Evolutionary conservation across 768 basidiomycete species (phyloP).

Genomic region (Mycena kentingensis): DNA sequence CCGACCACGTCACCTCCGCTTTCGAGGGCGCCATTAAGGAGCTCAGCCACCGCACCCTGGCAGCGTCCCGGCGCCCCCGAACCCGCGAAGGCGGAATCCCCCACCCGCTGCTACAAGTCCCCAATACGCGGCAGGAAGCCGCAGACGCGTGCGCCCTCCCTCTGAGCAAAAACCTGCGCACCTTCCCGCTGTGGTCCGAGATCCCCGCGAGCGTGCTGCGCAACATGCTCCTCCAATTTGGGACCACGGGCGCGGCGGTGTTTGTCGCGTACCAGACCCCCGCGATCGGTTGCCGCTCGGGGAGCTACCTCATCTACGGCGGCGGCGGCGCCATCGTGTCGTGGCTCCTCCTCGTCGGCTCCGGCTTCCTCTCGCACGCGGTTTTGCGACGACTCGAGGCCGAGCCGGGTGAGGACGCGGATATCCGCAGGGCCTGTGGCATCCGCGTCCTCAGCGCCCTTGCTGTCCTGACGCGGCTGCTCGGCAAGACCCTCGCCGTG

Average conservation of each 20-base stretch:
- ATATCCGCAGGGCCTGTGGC: no score
- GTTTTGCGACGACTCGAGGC: constrained; percentile 1
- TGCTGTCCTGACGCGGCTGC: neutral
- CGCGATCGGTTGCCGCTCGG: constrained; percentile 35
- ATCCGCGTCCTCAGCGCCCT: constrained; percentile 2
- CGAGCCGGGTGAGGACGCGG: neutral
- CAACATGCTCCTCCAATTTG: constrained; percentile 31
- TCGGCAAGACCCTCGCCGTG: constrained; percentile 8
- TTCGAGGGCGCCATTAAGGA: neutral
- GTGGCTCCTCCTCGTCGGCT: constrained; percentile 33
- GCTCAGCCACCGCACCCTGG: neutral
- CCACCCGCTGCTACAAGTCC: no score
- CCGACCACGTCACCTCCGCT: neutral
- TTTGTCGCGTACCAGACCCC: constrained; percentile 23
- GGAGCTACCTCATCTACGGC: constrained; percentile 31
- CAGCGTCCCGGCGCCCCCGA: no score
- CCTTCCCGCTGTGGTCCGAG: neutral
- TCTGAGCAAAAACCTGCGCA: neutral
- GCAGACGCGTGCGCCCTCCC: neutral
- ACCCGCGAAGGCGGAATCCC: no score
- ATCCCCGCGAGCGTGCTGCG: neutral
- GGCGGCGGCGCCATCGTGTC: constrained; percentile 26
- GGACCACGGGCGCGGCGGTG: constrained; percentile 30
- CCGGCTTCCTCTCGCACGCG: constrained; percentile 22
- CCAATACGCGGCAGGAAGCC: neutral